Evolutionary conservation across 176 grass and related monocot species (phyloP).

Genomic region (Areca catechu): DNA sequence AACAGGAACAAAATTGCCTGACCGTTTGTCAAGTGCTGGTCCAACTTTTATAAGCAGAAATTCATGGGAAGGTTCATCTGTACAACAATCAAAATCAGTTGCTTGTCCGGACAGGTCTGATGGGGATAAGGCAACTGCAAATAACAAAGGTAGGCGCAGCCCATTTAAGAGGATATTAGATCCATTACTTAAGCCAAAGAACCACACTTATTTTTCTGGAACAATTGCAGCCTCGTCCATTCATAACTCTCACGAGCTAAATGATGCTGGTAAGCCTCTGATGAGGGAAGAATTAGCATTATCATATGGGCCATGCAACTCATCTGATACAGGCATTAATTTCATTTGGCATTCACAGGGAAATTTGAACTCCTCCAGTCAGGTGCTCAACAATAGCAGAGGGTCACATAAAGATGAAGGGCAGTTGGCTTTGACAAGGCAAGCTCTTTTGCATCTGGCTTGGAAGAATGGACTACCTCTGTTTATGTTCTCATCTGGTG

Average conservation of each 20-base stretch:
- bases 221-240: constrained; percentile 34
- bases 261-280: constrained; percentile 23
- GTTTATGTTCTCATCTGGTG: constrained; percentile 78
- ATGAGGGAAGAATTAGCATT: constrained; percentile 22
- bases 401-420: constrained; percentile 37
- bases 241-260: constrained; percentile 34
- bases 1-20: constrained; percentile 19
- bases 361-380: constrained; percentile 21
- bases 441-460: constrained; percentile 79
- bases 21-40: constrained; percentile 20
- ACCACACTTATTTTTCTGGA: constrained; percentile 24
- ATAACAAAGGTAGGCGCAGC: constrained; percentile 55
- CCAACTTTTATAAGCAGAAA: constrained; percentile 37
- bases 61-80: constrained; percentile 33
- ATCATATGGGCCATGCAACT: constrained; percentile 32
- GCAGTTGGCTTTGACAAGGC: constrained; percentile 36
- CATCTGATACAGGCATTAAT: constrained; percentile 37
- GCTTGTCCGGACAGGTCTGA: constrained; percentile 33
- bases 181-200: constrained; percentile 72
- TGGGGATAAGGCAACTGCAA: constrained; percentile 41
- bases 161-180: constrained; percentile 89
- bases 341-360: constrained; percentile 22
- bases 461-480: constrained; percentile 81
- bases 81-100: constrained; percentile 12
- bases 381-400: constrained; percentile 21